These are phyloP conservation scores for Claviceps sp. DNA, from an alignment of 2,329 filamentous ascomycete species.

Conservation along the genomic window DNA sequence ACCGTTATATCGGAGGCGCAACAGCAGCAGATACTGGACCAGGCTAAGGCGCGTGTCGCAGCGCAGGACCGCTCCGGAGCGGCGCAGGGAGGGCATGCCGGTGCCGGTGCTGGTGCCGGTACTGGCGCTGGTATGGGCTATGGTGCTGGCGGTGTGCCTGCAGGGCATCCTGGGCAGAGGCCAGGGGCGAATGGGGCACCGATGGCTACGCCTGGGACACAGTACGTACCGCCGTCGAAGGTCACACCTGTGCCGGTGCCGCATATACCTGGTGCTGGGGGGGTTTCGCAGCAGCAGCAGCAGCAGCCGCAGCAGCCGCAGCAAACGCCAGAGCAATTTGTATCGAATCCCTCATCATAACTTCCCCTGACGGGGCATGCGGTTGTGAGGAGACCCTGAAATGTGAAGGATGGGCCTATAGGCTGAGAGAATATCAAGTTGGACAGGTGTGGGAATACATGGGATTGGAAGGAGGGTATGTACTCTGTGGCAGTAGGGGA, in stretches of 20 bases:
- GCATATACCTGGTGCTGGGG: conserved; percentile 26
- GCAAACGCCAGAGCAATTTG: background rate
- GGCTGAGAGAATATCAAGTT: too few species aligned
- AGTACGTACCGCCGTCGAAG: conserved; percentile 23
- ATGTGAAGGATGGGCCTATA: background rate
- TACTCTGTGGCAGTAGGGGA: too few species aligned
- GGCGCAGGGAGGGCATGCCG: conserved; percentile 12
- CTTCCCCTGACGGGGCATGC: background rate
- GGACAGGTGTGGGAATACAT: too few species aligned
- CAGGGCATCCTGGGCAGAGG: conserved; percentile 16
- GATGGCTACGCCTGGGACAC: conserved; percentile 6
- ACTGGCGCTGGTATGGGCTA: conserved; percentile 14
- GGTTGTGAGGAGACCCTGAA: background rate
- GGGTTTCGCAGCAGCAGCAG: conserved; percentile 8
- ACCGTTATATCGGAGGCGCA: conserved; percentile 36
- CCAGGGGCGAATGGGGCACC: conserved; percentile 22
- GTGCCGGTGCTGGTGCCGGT: background rate
- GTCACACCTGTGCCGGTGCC: conserved; percentile 32
- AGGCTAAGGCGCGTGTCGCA: conserved; percentile 34
- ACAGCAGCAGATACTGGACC: conserved; percentile 36
- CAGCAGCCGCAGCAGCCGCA: conserved; percentile 11
- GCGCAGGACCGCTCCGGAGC: conserved; percentile 29
- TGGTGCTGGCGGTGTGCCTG: conserved; percentile 17
- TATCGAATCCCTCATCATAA: conserved; percentile 1
- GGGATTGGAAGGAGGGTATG: too few species aligned